A percentile compares a stretch with the other conserved stretches of the same genome.
phyloP scores from a whole-genome alignment of 208 protist genomes.

The Crithidia fasciculata region DNA sequence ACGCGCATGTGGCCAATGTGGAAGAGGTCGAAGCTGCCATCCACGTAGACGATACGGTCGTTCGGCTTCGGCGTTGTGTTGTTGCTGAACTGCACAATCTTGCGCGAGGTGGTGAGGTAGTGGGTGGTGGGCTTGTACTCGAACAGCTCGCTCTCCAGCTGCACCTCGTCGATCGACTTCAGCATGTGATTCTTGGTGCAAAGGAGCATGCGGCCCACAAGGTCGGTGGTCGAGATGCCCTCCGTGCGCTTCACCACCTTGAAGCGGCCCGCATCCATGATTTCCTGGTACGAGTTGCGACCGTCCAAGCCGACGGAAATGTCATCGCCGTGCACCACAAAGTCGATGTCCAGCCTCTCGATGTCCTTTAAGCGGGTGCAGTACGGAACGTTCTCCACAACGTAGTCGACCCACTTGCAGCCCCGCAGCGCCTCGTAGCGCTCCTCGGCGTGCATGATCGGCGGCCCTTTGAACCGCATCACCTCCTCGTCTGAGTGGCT shows the following conservation, averaged over 20 bases:
- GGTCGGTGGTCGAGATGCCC: constrained; percentile 98
- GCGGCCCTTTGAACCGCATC: constrained; percentile 94
- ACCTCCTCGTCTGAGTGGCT: constrained; percentile 98
- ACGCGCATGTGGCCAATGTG: constrained; percentile 95
- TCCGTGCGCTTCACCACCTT: constrained; percentile 95
- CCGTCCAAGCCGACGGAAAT: constrained; percentile 96
- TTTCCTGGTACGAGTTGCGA: constrained; percentile 94
- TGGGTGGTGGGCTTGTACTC: constrained; percentile 35
- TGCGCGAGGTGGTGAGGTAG: constrained; percentile 93
- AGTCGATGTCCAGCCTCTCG: constrained; percentile 95
- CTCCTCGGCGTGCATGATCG: constrained; percentile 97
- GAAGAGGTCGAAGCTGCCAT: constrained; percentile 98
- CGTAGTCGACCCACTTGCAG: constrained; percentile 99
- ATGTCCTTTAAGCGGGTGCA: constrained; percentile 92
- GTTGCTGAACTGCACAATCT: constrained; percentile 97
- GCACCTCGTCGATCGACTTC: constrained; percentile 44
- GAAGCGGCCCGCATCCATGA: constrained; percentile 92
- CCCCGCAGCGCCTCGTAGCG: constrained; percentile 92
- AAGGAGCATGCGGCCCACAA: constrained; percentile 98
- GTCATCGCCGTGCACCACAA: constrained; percentile 98
- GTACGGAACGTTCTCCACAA: constrained; percentile 96
- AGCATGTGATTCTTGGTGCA: constrained; percentile 87
- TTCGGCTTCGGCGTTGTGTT: constrained; percentile 71
- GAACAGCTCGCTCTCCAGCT: constrained; percentile 38
- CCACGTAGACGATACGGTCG: constrained; percentile 96